Evolutionary conservation across 1,284 basidiomycete genomes (phyloP), one percentile per base, ranked within the genome.

Genomic region (Naganishia sp.): DNA sequence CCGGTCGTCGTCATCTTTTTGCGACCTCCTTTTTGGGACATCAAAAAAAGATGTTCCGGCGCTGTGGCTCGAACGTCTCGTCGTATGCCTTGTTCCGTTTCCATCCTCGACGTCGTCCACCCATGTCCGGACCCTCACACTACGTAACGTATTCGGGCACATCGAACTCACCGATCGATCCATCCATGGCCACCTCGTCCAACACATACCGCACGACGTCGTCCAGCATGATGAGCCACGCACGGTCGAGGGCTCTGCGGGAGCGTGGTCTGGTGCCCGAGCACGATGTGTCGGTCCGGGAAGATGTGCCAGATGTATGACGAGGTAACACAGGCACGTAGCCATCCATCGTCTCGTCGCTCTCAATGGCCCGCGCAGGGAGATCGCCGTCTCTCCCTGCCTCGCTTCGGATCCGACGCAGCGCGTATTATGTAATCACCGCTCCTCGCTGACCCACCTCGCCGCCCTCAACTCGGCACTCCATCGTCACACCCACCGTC

Each of bases 171-270:
- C 68, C 68, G 28, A 55, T 53, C 16, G 57, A 55, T 13, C 68
- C 68, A 55, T 69, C 68, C 64, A 66, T 66, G 36, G 68, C 53
- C 18, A 69, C 68, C 65, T 65, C 68, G 18, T 69, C 68, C 49
- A 55, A 33, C 48, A 69, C 50, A 25, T 53, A 65, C 21, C 33
- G 45, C 43, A 69, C 65, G 5, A 69, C 46, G 28, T 69, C 65
- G 49, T 69, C 68, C 59, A 64, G 44, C 67, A 68, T 68, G 42
- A 13, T 39, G 33, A 28, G 4, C 4, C 36, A 39, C 36, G 36
- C 36, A 2, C 36, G 28, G 28, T 39, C 6, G 13, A 13, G 36
- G 36, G 36, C 36, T 36, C 36, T 28, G 1, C 28, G 28, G 28
- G 28, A 28, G 28, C 28, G 28, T 28, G 28, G 28, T 28, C 2